Evolutionary conservation across 495 filamentous ascomycete genomes (phyloP), one percentile per base, ranked within the genome.

Genomic region (Penicillium soppii): DNA sequence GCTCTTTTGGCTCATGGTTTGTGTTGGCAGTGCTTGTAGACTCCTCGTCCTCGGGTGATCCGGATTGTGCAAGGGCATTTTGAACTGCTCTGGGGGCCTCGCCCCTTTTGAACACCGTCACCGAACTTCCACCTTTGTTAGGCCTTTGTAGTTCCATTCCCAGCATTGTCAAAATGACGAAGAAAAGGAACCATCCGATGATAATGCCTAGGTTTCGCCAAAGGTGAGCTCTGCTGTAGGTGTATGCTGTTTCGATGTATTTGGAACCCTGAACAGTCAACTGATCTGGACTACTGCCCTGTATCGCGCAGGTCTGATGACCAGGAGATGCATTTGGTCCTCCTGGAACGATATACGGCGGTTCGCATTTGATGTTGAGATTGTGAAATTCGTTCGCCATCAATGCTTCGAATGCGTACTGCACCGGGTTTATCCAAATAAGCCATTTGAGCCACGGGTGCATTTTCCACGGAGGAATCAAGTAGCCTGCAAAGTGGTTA

Each of bases 401-500:
- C 22, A 86, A 53, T 1, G 72, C 81, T 66, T 88, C 89, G 49
- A 90, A 91, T 0, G 80, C 79, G 56, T 92, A 95, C 30, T 82
- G 75, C 5, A 94, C 70, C 0, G 90, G 90, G 48, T 92, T 88
- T 47, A 94, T 77, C 72, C 81, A 86, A 13, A 78, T 79, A 1
- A 92, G 69, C 90, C 90, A 95, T 43, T 80, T 78, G 43, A 92
- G 84, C 88, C 88, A 95, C 0, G 86, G 82, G 46, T 83, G 82
- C 89, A 94, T 92, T 47, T 85, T 78, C 35, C 68, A 74, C 0
- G 80, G 82, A 2, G 88, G 87, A 32, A 95, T 87, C 7, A 89
- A 68, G 63, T 86, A 96, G 22, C 90, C 90, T 75, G 23, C n/a
- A 7, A 33, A 30, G 6, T 21, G 8, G 25, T 41, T 32, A 5